Evolutionary conservation across 352 stramenopile species (phyloP).

Genomic region (Stramenopiles sp.): DNA sequence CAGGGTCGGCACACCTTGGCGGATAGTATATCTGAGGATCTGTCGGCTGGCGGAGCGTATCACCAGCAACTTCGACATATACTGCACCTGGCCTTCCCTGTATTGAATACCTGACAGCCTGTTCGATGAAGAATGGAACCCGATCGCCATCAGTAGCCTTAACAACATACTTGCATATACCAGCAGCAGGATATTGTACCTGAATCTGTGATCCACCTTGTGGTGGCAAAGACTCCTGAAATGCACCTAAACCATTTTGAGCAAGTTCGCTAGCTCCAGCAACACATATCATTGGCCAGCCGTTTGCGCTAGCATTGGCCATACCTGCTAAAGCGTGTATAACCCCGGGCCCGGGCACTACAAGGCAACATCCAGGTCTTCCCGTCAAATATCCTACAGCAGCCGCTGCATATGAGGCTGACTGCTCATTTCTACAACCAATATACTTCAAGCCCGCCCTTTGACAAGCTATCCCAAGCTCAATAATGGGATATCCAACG

Average conservation of each 20-base stretch:
- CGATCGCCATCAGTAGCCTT: neutral
- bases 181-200: neutral
- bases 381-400: constrained; percentile 22
- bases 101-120: constrained; percentile 17
- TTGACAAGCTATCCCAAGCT: constrained; percentile 15
- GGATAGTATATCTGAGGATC: no score
- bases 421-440: constrained; percentile 20
- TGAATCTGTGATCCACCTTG: no score
- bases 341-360: constrained; percentile 19
- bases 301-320: constrained; percentile 18
- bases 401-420: constrained; percentile 18
- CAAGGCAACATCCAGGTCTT: constrained; percentile 17
- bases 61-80: constrained; percentile 19
- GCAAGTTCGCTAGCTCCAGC: constrained; percentile 15
- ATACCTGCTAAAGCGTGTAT: constrained; percentile 20
- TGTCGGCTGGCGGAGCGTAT: neutral
- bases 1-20: neutral
- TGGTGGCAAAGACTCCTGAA: constrained; percentile 22
- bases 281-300: constrained; percentile 23
- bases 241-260: constrained; percentile 14
- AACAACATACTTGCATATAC: neutral
- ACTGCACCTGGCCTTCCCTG: constrained; percentile 19
- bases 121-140: constrained; percentile 20
- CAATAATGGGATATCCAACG: constrained; percentile 19
- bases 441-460: constrained; percentile 18